Evolutionary conservation across 2,329 filamentous ascomycete genomes (phyloP).

Genomic region (Cordyceps cateniannulata): DNA sequence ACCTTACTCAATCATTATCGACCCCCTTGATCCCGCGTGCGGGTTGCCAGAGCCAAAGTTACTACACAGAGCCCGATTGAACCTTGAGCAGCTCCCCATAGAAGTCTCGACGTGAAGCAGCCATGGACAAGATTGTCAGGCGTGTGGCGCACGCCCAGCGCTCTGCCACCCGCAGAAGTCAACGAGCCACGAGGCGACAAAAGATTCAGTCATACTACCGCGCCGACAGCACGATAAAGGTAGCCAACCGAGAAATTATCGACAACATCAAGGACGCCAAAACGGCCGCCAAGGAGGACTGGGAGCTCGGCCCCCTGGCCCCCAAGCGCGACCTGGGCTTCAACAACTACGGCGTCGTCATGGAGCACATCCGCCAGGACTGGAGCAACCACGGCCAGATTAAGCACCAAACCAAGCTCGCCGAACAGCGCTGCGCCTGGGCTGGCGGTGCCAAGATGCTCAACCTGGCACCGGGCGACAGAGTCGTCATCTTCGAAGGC

Average conservation of each 20-base stretch:
- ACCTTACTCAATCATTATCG: background rate
- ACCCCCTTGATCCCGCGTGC: background rate
- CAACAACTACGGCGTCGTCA: slow-evolving; percentile 52
- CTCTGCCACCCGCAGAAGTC: slow-evolving; percentile 47
- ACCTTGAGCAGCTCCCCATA: background rate
- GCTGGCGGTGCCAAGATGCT: slow-evolving; percentile 44
- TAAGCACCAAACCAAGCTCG: slow-evolving; percentile 26
- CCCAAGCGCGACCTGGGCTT: slow-evolving; percentile 67
- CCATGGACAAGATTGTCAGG: slow-evolving; percentile 66
- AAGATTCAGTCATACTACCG: slow-evolving; percentile 23
- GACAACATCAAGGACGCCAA: slow-evolving; percentile 34
- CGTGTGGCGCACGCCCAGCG: slow-evolving; percentile 61
- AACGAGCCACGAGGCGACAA: slow-evolving; percentile 31
- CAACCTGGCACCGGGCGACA: slow-evolving; percentile 35
- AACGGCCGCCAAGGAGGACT: slow-evolving; percentile 63
- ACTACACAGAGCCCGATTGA: background rate
- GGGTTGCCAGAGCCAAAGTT: background rate
- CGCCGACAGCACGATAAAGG: slow-evolving; percentile 25
- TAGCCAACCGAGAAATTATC: slow-evolving; percentile 27
- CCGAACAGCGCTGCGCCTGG: slow-evolving; percentile 44
- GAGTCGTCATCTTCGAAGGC: slow-evolving; percentile 75
- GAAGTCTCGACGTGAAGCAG: slow-evolving; percentile 15
- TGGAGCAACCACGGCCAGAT: slow-evolving; percentile 27
- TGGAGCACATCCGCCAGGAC: slow-evolving; percentile 30
- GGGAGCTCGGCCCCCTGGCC: slow-evolving; percentile 69